Percentiles rank a stretch among this genome's conserved stretches.
Evolutionary conservation across 768 basidiomycete species (phyloP).

Genomic region (Naganishia kalamii): DNA sequence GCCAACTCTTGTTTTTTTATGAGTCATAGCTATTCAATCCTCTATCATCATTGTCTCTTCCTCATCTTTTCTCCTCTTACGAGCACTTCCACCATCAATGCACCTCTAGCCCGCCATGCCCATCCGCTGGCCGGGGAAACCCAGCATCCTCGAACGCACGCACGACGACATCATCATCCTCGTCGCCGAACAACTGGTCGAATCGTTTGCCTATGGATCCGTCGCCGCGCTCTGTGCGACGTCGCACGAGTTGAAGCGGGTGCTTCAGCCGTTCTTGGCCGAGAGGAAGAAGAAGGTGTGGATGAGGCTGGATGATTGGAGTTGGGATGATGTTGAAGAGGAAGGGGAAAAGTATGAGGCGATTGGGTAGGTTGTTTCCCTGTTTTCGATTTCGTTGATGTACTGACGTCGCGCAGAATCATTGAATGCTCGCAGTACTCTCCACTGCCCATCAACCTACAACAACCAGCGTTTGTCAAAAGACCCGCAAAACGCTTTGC

Average conservation of each 20-base stretch:
- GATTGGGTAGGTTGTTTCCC: not conserved
- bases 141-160: not conserved
- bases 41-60: not conserved
- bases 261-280: not conserved
- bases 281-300: conserved; percentile 1
- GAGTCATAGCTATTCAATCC: not conserved
- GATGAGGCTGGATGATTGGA: conserved; percentile 8
- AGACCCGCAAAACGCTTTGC: not conserved
- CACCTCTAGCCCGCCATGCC: not conserved
- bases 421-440: not conserved
- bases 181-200: not conserved
- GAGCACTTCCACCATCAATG: not conserved
- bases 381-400: not conserved
- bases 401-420: not conserved
- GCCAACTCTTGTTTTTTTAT: too few relatives aligned
- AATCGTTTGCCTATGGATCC: not conserved
- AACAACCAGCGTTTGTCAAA: not conserved
- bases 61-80: not conserved
- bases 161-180: conserved; percentile 1
- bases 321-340: not conserved
- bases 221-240: not conserved
- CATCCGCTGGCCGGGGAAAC: conserved; percentile 2
- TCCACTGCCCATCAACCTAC: not conserved
- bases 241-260: not conserved
- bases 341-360: not conserved